Evolutionary conservation across 495 filamentous ascomycete genomes (phyloP).

Genomic region (Baudoinia panamericana): DNA sequence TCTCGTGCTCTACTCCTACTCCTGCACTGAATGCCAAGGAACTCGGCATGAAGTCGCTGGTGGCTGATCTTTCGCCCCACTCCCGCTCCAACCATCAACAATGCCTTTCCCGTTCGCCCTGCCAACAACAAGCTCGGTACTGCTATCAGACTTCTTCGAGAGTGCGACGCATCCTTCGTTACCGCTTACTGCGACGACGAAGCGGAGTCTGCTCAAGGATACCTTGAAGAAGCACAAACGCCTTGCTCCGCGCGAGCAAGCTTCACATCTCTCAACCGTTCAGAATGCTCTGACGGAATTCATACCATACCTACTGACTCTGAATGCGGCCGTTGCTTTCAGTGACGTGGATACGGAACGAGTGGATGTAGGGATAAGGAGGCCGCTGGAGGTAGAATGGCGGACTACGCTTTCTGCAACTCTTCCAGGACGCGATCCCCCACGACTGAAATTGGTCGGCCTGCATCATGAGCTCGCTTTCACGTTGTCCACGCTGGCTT

Average conservation of each 20-base stretch:
- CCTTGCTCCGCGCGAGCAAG: slow-evolving; percentile 7
- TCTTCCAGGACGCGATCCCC: slow-evolving; percentile 43
- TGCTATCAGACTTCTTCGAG: slow-evolving; percentile 15
- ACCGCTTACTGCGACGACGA: slow-evolving; percentile 13
- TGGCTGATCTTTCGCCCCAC: too few species aligned
- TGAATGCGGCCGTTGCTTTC: slow-evolving; percentile 46
- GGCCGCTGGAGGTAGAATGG: slow-evolving; percentile 61
- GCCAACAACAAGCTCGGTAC: slow-evolving; percentile 20
- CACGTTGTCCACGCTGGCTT: slow-evolving; percentile 60
- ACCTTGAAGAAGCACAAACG: slow-evolving; percentile 23
- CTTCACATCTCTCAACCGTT: slow-evolving; percentile 15
- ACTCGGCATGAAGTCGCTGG: too few species aligned
- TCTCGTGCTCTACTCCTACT: too few species aligned
- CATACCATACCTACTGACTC: slow-evolving; percentile 56
- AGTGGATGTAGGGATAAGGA: slow-evolving; percentile 49
- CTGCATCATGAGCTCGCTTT: slow-evolving; percentile 78
- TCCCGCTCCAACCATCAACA: too few species aligned
- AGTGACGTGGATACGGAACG: slow-evolving; percentile 39
- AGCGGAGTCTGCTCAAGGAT: slow-evolving; percentile 19
- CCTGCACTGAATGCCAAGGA: too few species aligned
- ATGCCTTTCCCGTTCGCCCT: slow-evolving; percentile 22
- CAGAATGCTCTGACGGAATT: slow-evolving; percentile 41
- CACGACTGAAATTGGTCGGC: slow-evolving; percentile 54
- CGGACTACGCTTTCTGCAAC: slow-evolving; percentile 54
- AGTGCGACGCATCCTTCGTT: slow-evolving; percentile 19